Base-by-base conservation (phyloP, 352 stramenopile species). In the Globisporangium spiculum region DNA sequence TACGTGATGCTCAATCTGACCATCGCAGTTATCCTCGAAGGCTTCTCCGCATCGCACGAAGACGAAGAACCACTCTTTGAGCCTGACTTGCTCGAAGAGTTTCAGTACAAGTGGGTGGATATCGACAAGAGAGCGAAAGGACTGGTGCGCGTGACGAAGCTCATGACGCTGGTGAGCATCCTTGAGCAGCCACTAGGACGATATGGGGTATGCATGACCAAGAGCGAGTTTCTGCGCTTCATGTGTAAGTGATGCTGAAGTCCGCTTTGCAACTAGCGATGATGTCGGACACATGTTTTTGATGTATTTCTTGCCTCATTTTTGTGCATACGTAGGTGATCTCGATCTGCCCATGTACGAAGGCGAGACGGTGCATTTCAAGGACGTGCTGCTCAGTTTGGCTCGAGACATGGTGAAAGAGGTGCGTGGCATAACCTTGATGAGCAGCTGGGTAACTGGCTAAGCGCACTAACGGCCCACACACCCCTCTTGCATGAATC, bases 1-100 rank as follows among this genome's bases (percentile, higher is more conserved):
- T 98, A 96, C 66, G 84, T 98, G 14, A 92, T 98, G 74, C 81
- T 98, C 26, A 98, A 98, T 66, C 77, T 98, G 58, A 98, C 97
- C 55, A 97, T 98, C 32, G 94, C 90, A 32, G 89, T 98, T 32
- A 97, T 98, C 60, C 84, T 98, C 12, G 91, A 98, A 60, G 89
- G 89, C 54, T 98, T 98, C 77, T 94, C 82, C 18, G 74, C 81
- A 44, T 92, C 81, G 1, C 84, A 92, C 7, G 80, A 92, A 67
- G 91, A 97, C 44, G 89, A 96, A 52, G 93, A 98, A 32, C 85
- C 92, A 3, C 81, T 93, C 32, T 88, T 98, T 72, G 88, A 95
- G 34, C 86, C 82, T 0, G 82, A 96, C 32, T 78, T 98, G 65
- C 76, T 98, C 8, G 82, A 94, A 27, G 81, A 96, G 55, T 98